Evolutionary conservation across 148 eudicot species (phyloP), one percentile per base, ranked within the genome.

Genomic region (Camellia lanceoleosa): DNA sequence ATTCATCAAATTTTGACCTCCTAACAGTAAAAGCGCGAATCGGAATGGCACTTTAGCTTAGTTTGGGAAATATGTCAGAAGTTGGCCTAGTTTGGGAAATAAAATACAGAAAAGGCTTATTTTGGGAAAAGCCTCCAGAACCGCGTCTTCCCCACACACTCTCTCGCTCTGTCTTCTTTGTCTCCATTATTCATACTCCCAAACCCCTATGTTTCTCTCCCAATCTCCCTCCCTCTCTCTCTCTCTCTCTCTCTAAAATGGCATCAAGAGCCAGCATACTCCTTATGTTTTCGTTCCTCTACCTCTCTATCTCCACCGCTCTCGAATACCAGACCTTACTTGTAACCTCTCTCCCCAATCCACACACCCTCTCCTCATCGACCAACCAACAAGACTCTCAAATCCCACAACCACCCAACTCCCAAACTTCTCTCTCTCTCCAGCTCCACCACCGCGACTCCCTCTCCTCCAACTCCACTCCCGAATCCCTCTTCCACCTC

Each of bases 391-490:
- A 30, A 56, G 55, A 54, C 43, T 60, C 79, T 73, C 74, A 49
- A 30, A 71, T 79, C 84, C 69, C 54, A 15, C 19, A 38, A 42
- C 23, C 5, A 9, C 14, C 64, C 49, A 71, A 80, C 5, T 30
- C 64, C 4, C 69, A 52, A 23, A 18, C 68, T 66, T 58, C 79
- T 15, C 64, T 88, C n/a, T 74, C 90, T 2, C 61, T 92, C 3
- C 30, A 77, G 0, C 67, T 95, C 2, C 90, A 92, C 84, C 97
- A 92, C 77, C 41, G 88, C 5, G 99, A 95, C 76, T 59, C 85
- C 11, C 80, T 93, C 18, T 73, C 80, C 19, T 1, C 23, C 9
- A 82, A 89, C 47, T 71, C 89, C 49, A 86, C 85, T 30, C 76
- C 94, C 0, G 90, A 89, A 1, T 65, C 79, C 5, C 87, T 92